These are phyloP conservation scores for Cyclospora cayetanensis DNA, from an alignment of 169 alveolate genomes.

Conservation along the genomic window DNA sequence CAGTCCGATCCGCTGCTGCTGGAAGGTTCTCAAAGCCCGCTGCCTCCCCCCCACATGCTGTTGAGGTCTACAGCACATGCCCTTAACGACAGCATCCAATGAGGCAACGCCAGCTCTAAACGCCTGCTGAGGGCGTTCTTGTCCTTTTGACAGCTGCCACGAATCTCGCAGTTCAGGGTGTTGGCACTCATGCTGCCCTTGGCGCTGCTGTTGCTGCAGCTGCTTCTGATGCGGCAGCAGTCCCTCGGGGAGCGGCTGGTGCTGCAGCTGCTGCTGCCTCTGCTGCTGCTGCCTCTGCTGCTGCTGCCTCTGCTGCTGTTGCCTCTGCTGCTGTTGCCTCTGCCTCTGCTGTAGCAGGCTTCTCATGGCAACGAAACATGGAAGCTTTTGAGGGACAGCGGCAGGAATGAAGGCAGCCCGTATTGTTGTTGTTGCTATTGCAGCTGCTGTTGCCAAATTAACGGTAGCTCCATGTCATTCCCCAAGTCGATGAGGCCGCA, in stretches of 20 bases:
- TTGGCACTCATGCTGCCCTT: not conserved
- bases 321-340: not conserved
- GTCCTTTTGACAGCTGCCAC: not conserved
- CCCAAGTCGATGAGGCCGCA: no score
- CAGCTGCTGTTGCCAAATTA: not conserved
- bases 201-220: constrained; percentile 32
- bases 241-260: not conserved
- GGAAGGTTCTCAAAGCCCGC: no score
- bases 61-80: no score
- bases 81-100: no score
- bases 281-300: not conserved
- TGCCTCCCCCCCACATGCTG: no score
- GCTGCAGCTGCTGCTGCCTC: not conserved
- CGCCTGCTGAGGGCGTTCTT: not conserved
- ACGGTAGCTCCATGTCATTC: not conserved
- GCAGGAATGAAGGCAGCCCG: not conserved
- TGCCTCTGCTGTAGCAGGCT: not conserved
- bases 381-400: not conserved
- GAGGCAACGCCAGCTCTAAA: not conserved
- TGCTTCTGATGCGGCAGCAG: not conserved
- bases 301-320: not conserved
- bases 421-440: not conserved
- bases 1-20: not conserved
- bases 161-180: not conserved
- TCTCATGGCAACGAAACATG: no score